phyloP scores from a whole-genome alignment of 2,329 filamentous ascomycete species.

The Colletotrichum endophyticum region DNA sequence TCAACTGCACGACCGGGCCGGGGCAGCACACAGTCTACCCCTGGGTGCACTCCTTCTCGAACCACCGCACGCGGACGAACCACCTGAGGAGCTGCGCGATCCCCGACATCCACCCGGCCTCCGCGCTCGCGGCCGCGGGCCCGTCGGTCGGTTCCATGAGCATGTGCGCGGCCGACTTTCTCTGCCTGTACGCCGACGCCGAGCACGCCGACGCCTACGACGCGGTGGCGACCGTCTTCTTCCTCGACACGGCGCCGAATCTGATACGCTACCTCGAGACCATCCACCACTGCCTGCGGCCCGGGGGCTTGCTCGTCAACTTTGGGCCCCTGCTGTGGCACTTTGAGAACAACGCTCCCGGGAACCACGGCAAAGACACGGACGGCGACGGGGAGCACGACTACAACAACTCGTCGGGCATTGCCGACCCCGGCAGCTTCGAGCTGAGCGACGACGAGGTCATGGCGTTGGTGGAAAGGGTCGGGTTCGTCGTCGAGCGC shows the following conservation, averaged over 20 bases:
- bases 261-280: constrained; percentile 88
- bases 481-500: constrained; percentile 79
- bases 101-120: constrained; percentile 79
- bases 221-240: constrained; percentile 89
- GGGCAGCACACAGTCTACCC: constrained; percentile 79
- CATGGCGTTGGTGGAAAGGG: constrained; percentile 70
- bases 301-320: constrained; percentile 85
- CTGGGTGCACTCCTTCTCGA: constrained; percentile 88
- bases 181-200: constrained; percentile 77
- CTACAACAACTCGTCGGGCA: constrained; percentile 63
- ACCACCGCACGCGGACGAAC: constrained; percentile 74
- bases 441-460: constrained; percentile 93
- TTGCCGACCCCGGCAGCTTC: constrained; percentile 87
- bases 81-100: constrained; percentile 78
- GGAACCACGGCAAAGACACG: constrained; percentile 57
- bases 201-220: constrained; percentile 71
- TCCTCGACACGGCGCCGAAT: constrained; percentile 96
- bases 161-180: constrained; percentile 93
- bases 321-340: constrained; percentile 94
- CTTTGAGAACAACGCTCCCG: constrained; percentile 77
- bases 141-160: constrained; percentile 71
- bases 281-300: constrained; percentile 76
- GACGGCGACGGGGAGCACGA: constrained; percentile 57
- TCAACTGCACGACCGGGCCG: constrained; percentile 68
- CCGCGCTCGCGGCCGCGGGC: constrained; percentile 48